These are phyloP conservation scores for Inga oerstediana DNA, from an alignment of 306 rosid species.

Conservation along the genomic window DNA sequence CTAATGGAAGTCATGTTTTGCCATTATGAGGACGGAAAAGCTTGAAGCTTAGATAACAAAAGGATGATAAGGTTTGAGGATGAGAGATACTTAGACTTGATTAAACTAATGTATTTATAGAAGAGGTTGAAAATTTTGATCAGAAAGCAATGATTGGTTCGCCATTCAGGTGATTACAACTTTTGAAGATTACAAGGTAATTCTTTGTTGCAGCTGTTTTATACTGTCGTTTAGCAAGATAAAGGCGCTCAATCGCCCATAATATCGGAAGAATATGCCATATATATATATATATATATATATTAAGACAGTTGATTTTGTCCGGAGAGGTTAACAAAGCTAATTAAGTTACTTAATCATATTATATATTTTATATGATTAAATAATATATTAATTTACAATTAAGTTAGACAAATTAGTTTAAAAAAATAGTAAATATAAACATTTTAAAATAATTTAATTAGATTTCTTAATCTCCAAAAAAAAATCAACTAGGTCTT, in stretches of 20 bases:
- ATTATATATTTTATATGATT: too few species aligned
- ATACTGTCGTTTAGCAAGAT: slow-evolving; percentile 6
- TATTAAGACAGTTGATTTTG: too few species aligned
- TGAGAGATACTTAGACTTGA: neutral
- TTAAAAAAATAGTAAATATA: too few species aligned
- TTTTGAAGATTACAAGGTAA: slow-evolving; percentile 16
- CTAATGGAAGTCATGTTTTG: slow-evolving; percentile 24
- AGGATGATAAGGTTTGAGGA: neutral
- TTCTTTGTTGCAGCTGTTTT: slow-evolving; percentile 22
- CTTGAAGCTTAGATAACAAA: neutral
- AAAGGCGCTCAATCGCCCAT: neutral
- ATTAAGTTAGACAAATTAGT: too few species aligned
- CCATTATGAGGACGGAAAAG: neutral
- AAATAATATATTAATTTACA: too few species aligned
- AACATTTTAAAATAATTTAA: too few species aligned
- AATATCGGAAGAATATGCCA: neutral
- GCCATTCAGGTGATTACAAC: slow-evolving; percentile 10
- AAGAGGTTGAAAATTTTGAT: neutral
- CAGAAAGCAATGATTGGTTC: slow-evolving; percentile 7
- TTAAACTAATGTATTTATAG: slow-evolving; percentile 5
- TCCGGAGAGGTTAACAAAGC: too few species aligned
- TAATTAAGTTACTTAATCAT: too few species aligned
- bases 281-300: neutral
- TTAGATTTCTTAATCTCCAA: too few species aligned
- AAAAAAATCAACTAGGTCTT: accelerated